A percentile compares a stretch with the other conserved stretches of the same genome.
These are phyloP conservation scores for Apiospora aurea DNA, from an alignment of 2,329 filamentous ascomycete species.

Conservation along the genomic window DNA sequence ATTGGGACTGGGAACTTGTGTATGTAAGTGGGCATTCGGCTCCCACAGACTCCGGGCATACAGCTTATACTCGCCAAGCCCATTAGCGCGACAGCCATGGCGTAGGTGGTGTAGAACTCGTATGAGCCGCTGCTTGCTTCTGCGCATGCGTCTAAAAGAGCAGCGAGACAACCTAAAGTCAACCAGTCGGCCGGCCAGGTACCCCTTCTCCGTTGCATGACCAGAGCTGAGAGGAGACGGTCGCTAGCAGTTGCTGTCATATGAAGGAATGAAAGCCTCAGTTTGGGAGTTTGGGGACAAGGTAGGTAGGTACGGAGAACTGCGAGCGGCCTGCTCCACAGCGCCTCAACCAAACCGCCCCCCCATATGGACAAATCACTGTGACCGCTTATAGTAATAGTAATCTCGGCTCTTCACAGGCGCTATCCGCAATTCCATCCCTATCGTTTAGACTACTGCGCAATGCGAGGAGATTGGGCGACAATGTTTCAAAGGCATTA, in stretches of 20 bases:
- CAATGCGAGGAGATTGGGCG: constrained; percentile 18
- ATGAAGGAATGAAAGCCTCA: neutral
- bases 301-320: neutral
- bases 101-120: constrained; percentile 20
- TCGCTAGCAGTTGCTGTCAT: neutral
- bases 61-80: constrained; percentile 19
- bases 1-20: neutral
- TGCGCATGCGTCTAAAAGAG: constrained; percentile 13
- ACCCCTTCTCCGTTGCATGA: neutral
- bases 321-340: neutral
- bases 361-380: constrained; percentile 11
- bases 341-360: neutral
- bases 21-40: constrained; percentile 9
- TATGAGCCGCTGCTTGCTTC: constrained; percentile 17
- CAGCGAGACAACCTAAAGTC: neutral
- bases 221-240: neutral
- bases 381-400: constrained; percentile 5
- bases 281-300: too few species aligned
- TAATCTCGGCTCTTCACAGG: constrained; percentile 22
- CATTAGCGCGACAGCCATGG: constrained; percentile 19
- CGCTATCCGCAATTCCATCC: constrained; percentile 11
- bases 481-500: constrained; percentile 14
- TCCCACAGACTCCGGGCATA: neutral
- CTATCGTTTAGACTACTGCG: constrained; percentile 20
- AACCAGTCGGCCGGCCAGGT: neutral